phyloP scores from a whole-genome alignment of 768 basidiomycete genomes.

The Leccinum variicolor region DNA sequence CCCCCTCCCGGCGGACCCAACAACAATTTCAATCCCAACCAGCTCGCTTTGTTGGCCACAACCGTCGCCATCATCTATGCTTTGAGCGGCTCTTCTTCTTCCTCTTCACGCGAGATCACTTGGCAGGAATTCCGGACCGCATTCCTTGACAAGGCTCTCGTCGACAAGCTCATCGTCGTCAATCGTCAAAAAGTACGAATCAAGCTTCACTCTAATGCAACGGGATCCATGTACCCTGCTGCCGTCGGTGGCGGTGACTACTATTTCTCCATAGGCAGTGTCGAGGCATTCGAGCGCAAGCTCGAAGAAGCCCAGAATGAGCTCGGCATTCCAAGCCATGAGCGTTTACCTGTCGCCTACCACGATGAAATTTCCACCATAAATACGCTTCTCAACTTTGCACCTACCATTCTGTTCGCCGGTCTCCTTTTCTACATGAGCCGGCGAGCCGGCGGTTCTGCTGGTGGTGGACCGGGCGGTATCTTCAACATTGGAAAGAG shows the following conservation, averaged over 20 bases:
- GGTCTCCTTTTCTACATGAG: constrained; percentile 90
- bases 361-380: constrained; percentile 89
- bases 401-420: constrained; percentile 89
- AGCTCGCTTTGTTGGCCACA: constrained; percentile 56
- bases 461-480: constrained; percentile 71
- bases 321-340: constrained; percentile 85
- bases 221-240: constrained; percentile 70
- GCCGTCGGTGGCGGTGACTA: constrained; percentile 60
- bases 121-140: constrained; percentile 99
- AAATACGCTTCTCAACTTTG: constrained; percentile 82
- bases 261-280: constrained; percentile 95
- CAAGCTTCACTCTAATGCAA: constrained; percentile 88
- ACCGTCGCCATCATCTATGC: constrained; percentile 64
- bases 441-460: constrained; percentile 58
- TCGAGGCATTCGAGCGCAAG: constrained; percentile 95
- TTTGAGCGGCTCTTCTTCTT: constrained; percentile 44
- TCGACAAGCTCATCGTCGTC: constrained; percentile 89
- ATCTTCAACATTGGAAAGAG: constrained; percentile 98
- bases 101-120: constrained; percentile 83
- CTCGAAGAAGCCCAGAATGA: constrained; percentile 92
- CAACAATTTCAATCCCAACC: constrained; percentile 54
- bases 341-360: constrained; percentile 96
- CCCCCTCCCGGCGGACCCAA: constrained; percentile 45
- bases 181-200: constrained; percentile 90
- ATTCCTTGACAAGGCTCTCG: constrained; percentile 94